phyloP scores from a whole-genome alignment of 495 filamentous ascomycete species.

The Pseudoneurospora amorphoporcata region DNA sequence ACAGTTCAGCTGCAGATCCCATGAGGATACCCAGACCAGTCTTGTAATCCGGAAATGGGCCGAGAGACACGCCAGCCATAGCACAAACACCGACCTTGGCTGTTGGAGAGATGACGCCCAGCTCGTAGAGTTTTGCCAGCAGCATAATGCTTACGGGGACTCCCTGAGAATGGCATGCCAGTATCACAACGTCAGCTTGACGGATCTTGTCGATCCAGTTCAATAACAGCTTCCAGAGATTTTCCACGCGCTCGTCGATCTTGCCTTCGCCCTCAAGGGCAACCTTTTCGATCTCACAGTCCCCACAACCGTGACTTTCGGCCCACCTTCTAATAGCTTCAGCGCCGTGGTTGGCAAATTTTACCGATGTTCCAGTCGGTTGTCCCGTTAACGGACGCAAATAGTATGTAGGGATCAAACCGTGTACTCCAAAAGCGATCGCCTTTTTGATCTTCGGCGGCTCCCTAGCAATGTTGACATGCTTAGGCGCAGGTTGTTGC shows the following conservation, averaged over 20 bases:
- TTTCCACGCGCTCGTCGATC: conserved; percentile 78
- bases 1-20: conserved; percentile 81
- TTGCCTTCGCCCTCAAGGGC: conserved; percentile 97
- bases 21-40: conserved; percentile 66
- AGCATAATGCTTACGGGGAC: conserved; percentile 91
- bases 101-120: conserved; percentile 55
- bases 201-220: conserved; percentile 93
- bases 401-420: conserved; percentile 79
- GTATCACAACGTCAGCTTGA: conserved; percentile 75
- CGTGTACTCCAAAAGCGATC: conserved; percentile 88
- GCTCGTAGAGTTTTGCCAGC: conserved; percentile 77
- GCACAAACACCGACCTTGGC: conserved; percentile 72
- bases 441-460: conserved; percentile 68
- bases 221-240: conserved; percentile 85
- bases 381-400: conserved; percentile 83
- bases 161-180: conserved; percentile 91
- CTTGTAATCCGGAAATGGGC: conserved; percentile 80
- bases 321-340: conserved; percentile 76
- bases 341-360: conserved; percentile 83
- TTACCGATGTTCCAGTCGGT: conserved; percentile 87
- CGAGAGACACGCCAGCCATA: conserved; percentile 89
- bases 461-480: conserved; percentile 62
- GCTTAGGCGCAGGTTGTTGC: conserved; percentile 50
- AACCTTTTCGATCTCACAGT: conserved; percentile 74
- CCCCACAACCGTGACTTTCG: conserved; percentile 51